Percentiles rank a stretch among this genome's conserved stretches.
These are phyloP conservation scores for Exophiala viscosa DNA, from an alignment of 2,329 filamentous ascomycete genomes.

Conservation along the genomic window DNA sequence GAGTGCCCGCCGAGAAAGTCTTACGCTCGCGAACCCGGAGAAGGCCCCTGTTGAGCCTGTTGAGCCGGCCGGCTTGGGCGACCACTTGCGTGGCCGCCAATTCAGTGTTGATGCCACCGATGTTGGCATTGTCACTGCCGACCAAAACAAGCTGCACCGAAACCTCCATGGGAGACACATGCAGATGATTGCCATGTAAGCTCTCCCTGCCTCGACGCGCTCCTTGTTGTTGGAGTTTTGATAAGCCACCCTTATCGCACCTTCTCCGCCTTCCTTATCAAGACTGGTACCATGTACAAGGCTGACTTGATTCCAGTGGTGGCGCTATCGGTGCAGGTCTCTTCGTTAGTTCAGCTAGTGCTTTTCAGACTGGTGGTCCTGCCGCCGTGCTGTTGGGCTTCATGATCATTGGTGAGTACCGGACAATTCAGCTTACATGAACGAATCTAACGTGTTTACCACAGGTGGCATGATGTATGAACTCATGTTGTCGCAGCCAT, in stretches of 20 bases:
- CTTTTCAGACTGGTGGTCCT: slow-evolving; percentile 66
- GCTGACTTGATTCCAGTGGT: slow-evolving; percentile 9
- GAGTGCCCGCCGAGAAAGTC: slow-evolving; percentile 3
- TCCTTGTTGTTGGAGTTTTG: background rate
- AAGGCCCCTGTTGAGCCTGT: background rate
- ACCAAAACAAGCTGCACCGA: slow-evolving; percentile 15
- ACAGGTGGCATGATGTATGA: slow-evolving; percentile 69
- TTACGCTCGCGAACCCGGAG: background rate
- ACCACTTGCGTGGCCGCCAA: slow-evolving; percentile 12
- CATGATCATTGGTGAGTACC: slow-evolving; percentile 60
- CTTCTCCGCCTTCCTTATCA: too few relatives aligned
- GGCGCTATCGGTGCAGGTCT: slow-evolving; percentile 62
- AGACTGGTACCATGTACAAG: background rate
- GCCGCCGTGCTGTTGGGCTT: slow-evolving; percentile 77
- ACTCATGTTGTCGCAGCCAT: slow-evolving; percentile 75
- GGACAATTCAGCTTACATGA: slow-evolving; percentile 21
- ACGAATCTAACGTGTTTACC: background rate
- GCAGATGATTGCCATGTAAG: slow-evolving; percentile 96
- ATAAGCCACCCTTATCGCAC: background rate
- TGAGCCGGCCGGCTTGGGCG: slow-evolving; percentile 4
- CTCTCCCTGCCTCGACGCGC: slow-evolving; percentile 41
- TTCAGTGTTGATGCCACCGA: slow-evolving; percentile 12
- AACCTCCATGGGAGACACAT: slow-evolving; percentile 58
- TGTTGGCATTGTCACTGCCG: slow-evolving; percentile 1
- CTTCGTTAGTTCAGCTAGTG: slow-evolving; percentile 76